Base-by-base conservation (phyloP, 140 eudicot genomes). In the Ambrosia hybrid region DNA sequence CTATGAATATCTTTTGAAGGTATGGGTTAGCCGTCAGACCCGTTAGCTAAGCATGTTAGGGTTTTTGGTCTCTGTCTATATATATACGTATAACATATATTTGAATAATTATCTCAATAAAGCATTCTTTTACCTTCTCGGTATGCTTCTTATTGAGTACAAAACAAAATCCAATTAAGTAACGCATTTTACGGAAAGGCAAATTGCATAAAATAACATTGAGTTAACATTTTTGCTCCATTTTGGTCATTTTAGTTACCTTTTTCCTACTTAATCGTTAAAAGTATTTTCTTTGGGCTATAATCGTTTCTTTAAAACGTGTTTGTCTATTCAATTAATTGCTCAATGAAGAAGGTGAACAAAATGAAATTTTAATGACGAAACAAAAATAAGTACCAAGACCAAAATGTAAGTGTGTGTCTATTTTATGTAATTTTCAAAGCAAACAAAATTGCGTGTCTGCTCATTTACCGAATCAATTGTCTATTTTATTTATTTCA, bases 1-100 rank as follows among this genome's bases (percentile, higher is more conserved):
- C 83, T 95, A 95, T 73, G 99, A 95, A 72, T 95, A 95, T 83
- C 97, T 95, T 57, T 82, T 95, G 12, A 95, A 95, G 97, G 99
- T 88, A 70, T 49, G 14, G 46, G 46, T 41, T 41, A 41, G 46
- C 46, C 46, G 2, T 6, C 46, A 41, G 9, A 12, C 53, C 53
- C 53, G 11, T 48, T 48, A 48, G 53, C 53, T 48, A 48, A 48
- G n/a, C 53, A 11, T 48, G 53, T 48, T 11, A 48, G 3, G 53
- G 53, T 48, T 48, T 48, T 12, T 48, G 53, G 9, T 48, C 11
- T 48, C 9, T 48, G n/a, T 48, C n/a, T 49, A 49, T 49, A 49
- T 49, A 11, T 49, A 9, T 0, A 2, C 14, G n/a, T 49, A 13
- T 49, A 49, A 49, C 55, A 11, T 49, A 12, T 49, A 49, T 49